phyloP scores from a whole-genome alignment of 148 eudicot species.

The Polygonum maritimum region DNA sequence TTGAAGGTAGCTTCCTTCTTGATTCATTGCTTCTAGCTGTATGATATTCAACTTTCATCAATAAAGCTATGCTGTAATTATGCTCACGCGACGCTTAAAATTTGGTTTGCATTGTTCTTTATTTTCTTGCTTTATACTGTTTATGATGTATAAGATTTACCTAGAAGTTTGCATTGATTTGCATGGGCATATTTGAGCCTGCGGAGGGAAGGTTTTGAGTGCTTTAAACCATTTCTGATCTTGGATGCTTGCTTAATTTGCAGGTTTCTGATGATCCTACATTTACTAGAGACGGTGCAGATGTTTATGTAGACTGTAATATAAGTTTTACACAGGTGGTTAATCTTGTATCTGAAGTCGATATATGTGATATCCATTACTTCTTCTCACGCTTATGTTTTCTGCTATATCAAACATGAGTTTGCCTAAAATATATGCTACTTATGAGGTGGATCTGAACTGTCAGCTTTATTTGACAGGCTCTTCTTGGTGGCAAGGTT shows the following conservation, averaged over 20 bases:
- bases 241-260: slow-evolving; percentile 8
- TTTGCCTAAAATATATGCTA: neutral
- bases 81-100: neutral
- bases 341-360: neutral
- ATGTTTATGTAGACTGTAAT: slow-evolving; percentile 59
- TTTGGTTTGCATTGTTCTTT: neutral
- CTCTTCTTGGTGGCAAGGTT: slow-evolving; percentile 87
- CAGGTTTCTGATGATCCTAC: slow-evolving; percentile 66
- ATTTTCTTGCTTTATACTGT: neutral
- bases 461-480: slow-evolving; percentile 37
- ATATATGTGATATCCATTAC: neutral
- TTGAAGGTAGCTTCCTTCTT: slow-evolving; percentile 39
- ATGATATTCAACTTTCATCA: neutral
- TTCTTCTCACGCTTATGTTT: neutral
- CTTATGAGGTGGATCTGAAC: neutral
- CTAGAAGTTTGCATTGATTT: neutral
- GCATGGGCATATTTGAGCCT: neutral
- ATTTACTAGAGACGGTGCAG: slow-evolving; percentile 69
- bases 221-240: neutral
- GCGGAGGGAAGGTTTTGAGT: neutral
- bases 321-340: slow-evolving; percentile 75
- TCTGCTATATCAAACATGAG: neutral
- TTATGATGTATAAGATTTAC: neutral
- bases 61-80: neutral
- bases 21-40: neutral